phyloP scores from a whole-genome alignment of 2,329 filamentous ascomycete genomes.

The Nothopassalora personata region DNA sequence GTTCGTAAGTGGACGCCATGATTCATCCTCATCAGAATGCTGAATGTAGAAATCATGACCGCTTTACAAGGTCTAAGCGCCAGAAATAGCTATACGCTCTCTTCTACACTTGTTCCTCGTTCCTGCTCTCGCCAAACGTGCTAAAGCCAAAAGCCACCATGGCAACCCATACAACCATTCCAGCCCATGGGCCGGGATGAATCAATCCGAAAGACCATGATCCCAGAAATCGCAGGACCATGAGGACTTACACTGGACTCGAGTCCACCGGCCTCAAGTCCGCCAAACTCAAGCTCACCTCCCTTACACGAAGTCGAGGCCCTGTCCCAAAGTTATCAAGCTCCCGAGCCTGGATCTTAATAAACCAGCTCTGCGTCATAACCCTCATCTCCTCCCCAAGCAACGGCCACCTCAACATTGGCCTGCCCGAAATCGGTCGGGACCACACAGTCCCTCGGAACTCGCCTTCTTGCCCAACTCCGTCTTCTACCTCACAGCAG shows the following conservation, averaged over 20 bases:
- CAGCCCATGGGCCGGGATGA: background rate
- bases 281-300: background rate
- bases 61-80: background rate
- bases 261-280: background rate
- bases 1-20: background rate
- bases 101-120: background rate
- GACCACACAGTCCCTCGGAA: slow-evolving; percentile 9
- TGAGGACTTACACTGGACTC: background rate
- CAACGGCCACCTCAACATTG: slow-evolving; percentile 21
- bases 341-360: slow-evolving; percentile 14
- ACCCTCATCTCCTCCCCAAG: slow-evolving; percentile 20
- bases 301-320: background rate
- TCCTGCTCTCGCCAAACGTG: too few species aligned
- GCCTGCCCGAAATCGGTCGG: slow-evolving; percentile 17
- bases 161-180: background rate
- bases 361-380: slow-evolving; percentile 18
- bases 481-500: slow-evolving; percentile 41
- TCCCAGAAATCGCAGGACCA: background rate
- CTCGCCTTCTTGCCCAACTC: slow-evolving; percentile 26
- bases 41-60: background rate
- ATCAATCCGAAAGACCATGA: background rate
- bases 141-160: background rate
- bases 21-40: background rate
- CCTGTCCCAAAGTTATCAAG: slow-evolving; percentile 6
- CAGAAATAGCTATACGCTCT: too few species aligned